Evolutionary conservation across 2,329 filamentous ascomycete genomes (phyloP).

Genomic region (Claviceps paspali): DNA sequence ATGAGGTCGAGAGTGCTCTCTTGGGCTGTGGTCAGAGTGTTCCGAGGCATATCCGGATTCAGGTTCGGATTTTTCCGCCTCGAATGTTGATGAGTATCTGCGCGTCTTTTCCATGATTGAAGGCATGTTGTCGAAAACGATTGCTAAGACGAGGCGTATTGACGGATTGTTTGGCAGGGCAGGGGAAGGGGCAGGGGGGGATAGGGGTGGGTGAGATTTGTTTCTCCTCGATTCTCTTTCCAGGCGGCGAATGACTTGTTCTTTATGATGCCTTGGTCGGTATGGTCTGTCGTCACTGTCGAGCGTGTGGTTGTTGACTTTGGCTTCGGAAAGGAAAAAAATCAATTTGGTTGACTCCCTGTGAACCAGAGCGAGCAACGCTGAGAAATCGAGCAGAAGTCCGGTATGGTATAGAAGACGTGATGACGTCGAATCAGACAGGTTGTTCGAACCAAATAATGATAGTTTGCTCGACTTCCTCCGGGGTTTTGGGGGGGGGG

Average conservation of each 20-base stretch:
- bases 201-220: background rate
- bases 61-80: slow-evolving; percentile 30
- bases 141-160: background rate
- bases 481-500: too few relatives aligned
- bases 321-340: background rate
- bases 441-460: too few relatives aligned
- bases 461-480: too few relatives aligned
- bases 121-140: background rate
- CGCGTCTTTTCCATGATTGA: slow-evolving; percentile 20
- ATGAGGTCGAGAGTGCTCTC: slow-evolving; percentile 41
- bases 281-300: background rate
- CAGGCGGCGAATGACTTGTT: background rate
- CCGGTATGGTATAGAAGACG: background rate
- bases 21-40: slow-evolving; percentile 24
- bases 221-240: background rate
- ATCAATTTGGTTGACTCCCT: too few relatives aligned
- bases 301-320: background rate
- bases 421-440: too few relatives aligned
- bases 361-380: background rate
- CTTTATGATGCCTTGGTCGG: background rate
- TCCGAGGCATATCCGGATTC: slow-evolving; percentile 78
- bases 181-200: background rate
- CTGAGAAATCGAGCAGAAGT: background rate
- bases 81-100: slow-evolving; percentile 23
- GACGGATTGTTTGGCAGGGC: background rate